phyloP scores from a whole-genome alignment of 2,329 filamentous ascomycete genomes.

The Calonectria ilicicola region DNA sequence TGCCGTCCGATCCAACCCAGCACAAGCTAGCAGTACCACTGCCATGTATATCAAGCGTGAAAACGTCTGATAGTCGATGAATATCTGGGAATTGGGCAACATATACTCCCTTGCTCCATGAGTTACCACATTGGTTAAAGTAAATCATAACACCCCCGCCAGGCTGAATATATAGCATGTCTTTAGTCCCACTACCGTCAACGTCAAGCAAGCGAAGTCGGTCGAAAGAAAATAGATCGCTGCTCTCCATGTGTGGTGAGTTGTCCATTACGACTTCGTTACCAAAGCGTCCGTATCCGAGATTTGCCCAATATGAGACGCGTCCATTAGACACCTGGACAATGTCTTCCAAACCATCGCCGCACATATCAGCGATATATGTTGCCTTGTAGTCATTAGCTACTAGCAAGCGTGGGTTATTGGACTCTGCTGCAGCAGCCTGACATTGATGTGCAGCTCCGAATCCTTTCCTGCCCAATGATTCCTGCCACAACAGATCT shows the following conservation, averaged over 20 bases:
- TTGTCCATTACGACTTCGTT: background rate
- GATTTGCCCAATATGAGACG: constrained; percentile 16
- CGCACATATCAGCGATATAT: constrained; percentile 15
- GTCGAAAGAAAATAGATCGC: background rate
- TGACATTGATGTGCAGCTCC: background rate
- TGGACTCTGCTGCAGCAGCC: background rate
- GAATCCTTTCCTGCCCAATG: background rate
- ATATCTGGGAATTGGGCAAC: background rate
- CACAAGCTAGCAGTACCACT: constrained; percentile 1
- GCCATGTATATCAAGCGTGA: constrained; percentile 6
- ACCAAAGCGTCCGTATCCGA: constrained; percentile 17
- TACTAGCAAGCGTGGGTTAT: background rate
- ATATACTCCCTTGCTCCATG: background rate
- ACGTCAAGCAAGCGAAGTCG: background rate
- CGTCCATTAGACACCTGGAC: background rate
- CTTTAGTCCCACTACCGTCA: background rate
- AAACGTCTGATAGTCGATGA: background rate
- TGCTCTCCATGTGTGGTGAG: background rate
- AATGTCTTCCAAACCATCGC: constrained; percentile 13
- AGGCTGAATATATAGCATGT: background rate
- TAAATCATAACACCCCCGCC: background rate
- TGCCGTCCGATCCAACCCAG: background rate
- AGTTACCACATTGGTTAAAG: background rate
- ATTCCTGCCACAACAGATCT: background rate
- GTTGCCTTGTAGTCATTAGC: background rate